Percentiles rank a stretch among this genome's conserved stretches.
Evolutionary conservation across 805 yeast species (phyloP).

Genomic region (Hanseniaspora nectarophila): DNA sequence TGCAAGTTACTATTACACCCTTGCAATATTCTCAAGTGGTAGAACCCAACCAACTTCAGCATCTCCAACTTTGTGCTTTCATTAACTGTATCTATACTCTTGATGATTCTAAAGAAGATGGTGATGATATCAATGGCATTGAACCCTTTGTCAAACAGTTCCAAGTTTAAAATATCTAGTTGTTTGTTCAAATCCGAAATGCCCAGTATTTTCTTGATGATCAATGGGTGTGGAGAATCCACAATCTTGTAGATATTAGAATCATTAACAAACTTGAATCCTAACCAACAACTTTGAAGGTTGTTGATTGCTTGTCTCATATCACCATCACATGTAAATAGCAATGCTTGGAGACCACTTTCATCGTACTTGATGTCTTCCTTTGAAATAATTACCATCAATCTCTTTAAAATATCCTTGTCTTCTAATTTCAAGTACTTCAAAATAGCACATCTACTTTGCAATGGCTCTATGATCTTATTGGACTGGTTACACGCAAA

Average conservation of each 20-base stretch:
- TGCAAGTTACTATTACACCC: slow-evolving; percentile 86
- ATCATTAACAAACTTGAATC: slow-evolving; percentile 81
- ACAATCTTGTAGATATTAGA: slow-evolving; percentile 90
- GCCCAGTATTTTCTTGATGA: slow-evolving; percentile 59
- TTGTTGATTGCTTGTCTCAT: slow-evolving; percentile 97
- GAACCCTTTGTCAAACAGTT: slow-evolving; percentile 81
- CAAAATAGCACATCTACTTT: slow-evolving; percentile 89
- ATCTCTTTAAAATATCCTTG: slow-evolving; percentile 67
- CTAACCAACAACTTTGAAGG: slow-evolving; percentile 85
- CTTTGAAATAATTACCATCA: slow-evolving; percentile 65
- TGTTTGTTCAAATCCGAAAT: slow-evolving; percentile 51
- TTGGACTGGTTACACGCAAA: slow-evolving; percentile 93
- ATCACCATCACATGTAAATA: slow-evolving; percentile 95
- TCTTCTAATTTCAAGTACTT: slow-evolving; percentile 72
- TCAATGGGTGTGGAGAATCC: slow-evolving; percentile 89
- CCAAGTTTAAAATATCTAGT: slow-evolving; percentile 43
- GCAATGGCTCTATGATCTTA: slow-evolving; percentile 92
- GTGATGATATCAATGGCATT: slow-evolving; percentile 87
- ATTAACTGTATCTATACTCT: slow-evolving; percentile 41
- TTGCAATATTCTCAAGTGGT: slow-evolving; percentile 85
- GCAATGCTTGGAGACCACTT: slow-evolving; percentile 84
- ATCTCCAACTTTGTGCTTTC: slow-evolving; percentile 64
- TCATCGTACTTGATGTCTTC: slow-evolving; percentile 57
- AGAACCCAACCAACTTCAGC: slow-evolving; percentile 75
- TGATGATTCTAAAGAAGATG: slow-evolving; percentile 78